phyloP scores from a whole-genome alignment of 306 rosid genomes.

The Hylodesmum podocarpum region DNA sequence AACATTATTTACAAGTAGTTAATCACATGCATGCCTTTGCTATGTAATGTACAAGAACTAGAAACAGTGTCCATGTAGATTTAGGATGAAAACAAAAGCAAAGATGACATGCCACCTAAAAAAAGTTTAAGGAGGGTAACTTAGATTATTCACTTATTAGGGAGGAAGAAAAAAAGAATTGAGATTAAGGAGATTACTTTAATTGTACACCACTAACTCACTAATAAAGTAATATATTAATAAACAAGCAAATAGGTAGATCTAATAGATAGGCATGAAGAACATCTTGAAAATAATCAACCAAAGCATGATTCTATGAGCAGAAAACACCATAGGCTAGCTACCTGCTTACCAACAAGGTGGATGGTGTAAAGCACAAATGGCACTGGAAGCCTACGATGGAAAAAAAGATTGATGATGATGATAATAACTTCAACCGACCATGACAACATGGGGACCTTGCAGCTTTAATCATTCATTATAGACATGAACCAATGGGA shows the following conservation, averaged over 20 bases:
- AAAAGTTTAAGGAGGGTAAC: slow-evolving; percentile 25
- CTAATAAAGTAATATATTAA: slow-evolving; percentile 9
- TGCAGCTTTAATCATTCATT: slow-evolving; percentile 28
- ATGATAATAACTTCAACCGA: slow-evolving; percentile 16
- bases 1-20: background rate
- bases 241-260: slow-evolving; percentile 2
- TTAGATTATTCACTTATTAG: background rate
- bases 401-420: background rate
- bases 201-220: slow-evolving; percentile 37
- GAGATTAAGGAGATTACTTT: slow-evolving; percentile 32
- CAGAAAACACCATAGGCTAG: slow-evolving; percentile 41
- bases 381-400: background rate
- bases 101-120: slow-evolving; percentile 41
- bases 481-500: slow-evolving; percentile 22
- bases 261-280: slow-evolving; percentile 29
- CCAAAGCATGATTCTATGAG: slow-evolving; percentile 34
- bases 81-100: slow-evolving; percentile 31
- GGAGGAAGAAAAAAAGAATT: slow-evolving; percentile 13
- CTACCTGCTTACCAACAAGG: slow-evolving; percentile 19
- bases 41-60: slow-evolving; percentile 30
- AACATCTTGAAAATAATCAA: slow-evolving; percentile 20
- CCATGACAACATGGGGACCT: slow-evolving; percentile 33
- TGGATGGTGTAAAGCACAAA: slow-evolving; percentile 2
- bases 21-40: slow-evolving; percentile 27
- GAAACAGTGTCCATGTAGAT: slow-evolving; percentile 38